phyloP scores from a whole-genome alignment of 2,329 filamentous ascomycete species.

The Fusarium sp. region DNA sequence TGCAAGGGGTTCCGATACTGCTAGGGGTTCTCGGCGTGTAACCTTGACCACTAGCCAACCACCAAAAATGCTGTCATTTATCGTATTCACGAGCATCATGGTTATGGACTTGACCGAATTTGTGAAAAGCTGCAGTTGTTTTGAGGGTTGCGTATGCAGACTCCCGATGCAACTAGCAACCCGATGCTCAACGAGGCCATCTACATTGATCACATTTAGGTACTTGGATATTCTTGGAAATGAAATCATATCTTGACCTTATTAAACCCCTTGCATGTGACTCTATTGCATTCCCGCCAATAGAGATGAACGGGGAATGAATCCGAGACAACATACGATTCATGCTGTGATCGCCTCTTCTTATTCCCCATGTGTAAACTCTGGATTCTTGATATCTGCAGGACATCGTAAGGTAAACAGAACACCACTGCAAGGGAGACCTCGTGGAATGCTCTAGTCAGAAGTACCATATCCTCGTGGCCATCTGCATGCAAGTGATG shows the following conservation, averaged over 20 bases:
- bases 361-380: neutral
- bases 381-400: neutral
- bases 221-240: neutral
- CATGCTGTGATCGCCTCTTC: neutral
- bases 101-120: slow-evolving; percentile 18
- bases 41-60: slow-evolving; percentile 4
- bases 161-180: neutral
- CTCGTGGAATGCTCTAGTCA: neutral
- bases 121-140: slow-evolving; percentile 23
- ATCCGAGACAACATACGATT: slow-evolving; percentile 28
- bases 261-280: slow-evolving; percentile 26
- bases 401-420: neutral
- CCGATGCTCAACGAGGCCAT: slow-evolving; percentile 2
- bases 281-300: slow-evolving; percentile 13
- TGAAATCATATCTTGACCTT: neutral
- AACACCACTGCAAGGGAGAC: slow-evolving; percentile 2
- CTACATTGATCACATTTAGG: slow-evolving; percentile 7
- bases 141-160: slow-evolving; percentile 2
- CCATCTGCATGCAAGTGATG: neutral
- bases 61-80: neutral
- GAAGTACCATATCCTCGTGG: neutral
- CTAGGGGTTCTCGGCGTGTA: slow-evolving; percentile 14
- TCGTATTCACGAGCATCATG: slow-evolving; percentile 4
- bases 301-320: neutral
- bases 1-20: slow-evolving; percentile 32